Conservation (phyloP, 768 basidiomycete genomes). For the Panaeolus cyanescens region DNA sequence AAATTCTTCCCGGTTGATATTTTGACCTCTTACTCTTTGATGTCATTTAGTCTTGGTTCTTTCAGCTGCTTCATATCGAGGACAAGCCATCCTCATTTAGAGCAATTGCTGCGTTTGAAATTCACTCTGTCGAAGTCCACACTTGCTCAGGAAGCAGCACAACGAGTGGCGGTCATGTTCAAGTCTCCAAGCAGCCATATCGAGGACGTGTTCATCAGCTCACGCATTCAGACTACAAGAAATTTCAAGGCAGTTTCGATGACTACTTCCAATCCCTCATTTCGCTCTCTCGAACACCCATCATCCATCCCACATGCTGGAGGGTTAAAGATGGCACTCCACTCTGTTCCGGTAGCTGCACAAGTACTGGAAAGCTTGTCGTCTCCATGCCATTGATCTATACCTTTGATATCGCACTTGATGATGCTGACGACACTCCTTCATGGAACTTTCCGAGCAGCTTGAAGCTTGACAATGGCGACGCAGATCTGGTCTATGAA, state of each 20-base stretch:
- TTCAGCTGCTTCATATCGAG: not conserved
- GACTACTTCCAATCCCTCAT: not conserved
- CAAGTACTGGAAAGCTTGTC: not conserved
- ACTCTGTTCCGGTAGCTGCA: not conserved
- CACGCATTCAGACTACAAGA: not conserved
- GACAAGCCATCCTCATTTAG: not conserved
- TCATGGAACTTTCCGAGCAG: not conserved
- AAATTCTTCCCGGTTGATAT: too few species aligned
- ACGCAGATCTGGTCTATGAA: conserved; percentile 7
- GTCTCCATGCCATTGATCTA: not conserved
- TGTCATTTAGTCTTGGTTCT: not conserved
- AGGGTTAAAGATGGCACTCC: not conserved
- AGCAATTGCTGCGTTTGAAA: not conserved
- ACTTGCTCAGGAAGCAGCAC: not conserved
- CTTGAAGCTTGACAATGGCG: not conserved
- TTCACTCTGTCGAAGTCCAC: not conserved
- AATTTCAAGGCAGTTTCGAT: not conserved
- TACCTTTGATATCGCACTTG: not conserved
- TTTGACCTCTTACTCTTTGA: not conserved
- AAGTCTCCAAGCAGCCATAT: not conserved
- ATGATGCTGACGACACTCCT: not conserved
- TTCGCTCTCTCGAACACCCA: not conserved
- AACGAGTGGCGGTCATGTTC: not conserved
- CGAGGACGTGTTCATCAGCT: not conserved
- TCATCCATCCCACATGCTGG: not conserved